Base-by-base conservation (phyloP, 2,329 filamentous ascomycete genomes). In the Fusarium sp. region DNA sequence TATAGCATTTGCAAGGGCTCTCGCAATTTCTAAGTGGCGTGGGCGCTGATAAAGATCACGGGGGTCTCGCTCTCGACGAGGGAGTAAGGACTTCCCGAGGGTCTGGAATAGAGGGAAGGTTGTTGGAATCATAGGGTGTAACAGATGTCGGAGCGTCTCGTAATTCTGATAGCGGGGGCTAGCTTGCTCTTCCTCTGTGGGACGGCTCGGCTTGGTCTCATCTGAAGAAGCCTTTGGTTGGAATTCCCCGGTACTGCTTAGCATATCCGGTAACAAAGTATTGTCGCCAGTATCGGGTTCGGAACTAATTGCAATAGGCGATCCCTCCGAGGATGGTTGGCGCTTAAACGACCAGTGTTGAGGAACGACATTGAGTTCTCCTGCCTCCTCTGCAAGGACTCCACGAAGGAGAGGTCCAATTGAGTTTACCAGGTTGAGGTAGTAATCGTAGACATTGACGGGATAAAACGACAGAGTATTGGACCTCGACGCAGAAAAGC, bases 41-140 rank as follows among this genome's bases (percentile, higher is more conserved):
- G 82, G 80, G 67, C 87, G 80, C 57, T 83, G 74, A 69, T 84
- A 90, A 3, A 82, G 73, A 72, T 97, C 94, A 30, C 88, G 85
- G 37, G 78, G 76, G 30, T 76, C 75, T 33, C 74, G 70, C 65
- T 89, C 89, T 50, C 94, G 89, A 61, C 93, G 91, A 42, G 89
- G 88, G 6, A 97, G 84, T 23, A 98, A 83, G 16, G 91, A 88
- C 77, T 93, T 96, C 13, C 95, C 95, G 42, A 98, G 83, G 2
- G 89, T 91, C 74, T 97, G 93, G 76, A 97, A 91, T 71, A 98
- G 92, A 1, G 92, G 90, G 18, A 93, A 91, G n/a, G 94, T 91
- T 4, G 91, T 90, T 10, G 89, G 89, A 23, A 94, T 90, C 72
- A 97, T 87, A 34, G 92, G 90, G 73, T 91, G 91, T 13, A 98